Evolutionary conservation across 108 stramenopile species (phyloP), one percentile per base, ranked within the genome.

Genomic region (Cyclotella atomus): DNA sequence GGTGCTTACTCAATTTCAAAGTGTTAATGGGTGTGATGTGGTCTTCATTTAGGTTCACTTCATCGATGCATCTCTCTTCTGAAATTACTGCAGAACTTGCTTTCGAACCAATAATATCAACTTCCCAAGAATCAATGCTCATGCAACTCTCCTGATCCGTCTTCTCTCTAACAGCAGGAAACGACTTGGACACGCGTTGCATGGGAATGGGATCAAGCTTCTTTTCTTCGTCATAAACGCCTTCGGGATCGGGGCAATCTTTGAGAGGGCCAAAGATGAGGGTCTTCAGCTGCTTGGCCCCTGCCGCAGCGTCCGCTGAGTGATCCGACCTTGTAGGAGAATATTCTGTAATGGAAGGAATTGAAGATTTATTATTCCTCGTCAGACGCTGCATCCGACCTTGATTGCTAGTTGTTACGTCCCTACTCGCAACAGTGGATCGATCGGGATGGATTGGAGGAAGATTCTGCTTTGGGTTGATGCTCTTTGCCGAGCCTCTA

Each of bases 281-380:
- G 36, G 23, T 35, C 9, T 25, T 32, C 34, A 52, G 30, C n/a
- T 63, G 72, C 21, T 41, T 61, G n/a, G 41, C 54, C 30, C 72
- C 72, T 4, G 72, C 72, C 0, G 72, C 72, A 44, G 72, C 72
- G 65, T 73, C 72, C 12, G 72, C 72, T 0, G 72, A 73, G 65
- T 73, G 72, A 65, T 73, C 72, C 0, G 63, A 56, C 44, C 63
- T 46, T 12, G 72, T 65, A 2, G 72, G 72, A 28, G 63, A 65
- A 38, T n/a, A 43, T 32, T 55, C 50, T 41, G 53, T 34, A 28
- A 55, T 12, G 2, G 61, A 17, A 2, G 53, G 38, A 25, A 23
- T 60, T n/a, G 38, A 21, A 21, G 32, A 1, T 27, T 57, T 32
- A 10, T 32, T 32, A 30, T 32, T 12, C 29, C 60, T 27, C 45